Conservation (phyloP, 805 yeast genomes). For the Candida manassasensis region DNA sequence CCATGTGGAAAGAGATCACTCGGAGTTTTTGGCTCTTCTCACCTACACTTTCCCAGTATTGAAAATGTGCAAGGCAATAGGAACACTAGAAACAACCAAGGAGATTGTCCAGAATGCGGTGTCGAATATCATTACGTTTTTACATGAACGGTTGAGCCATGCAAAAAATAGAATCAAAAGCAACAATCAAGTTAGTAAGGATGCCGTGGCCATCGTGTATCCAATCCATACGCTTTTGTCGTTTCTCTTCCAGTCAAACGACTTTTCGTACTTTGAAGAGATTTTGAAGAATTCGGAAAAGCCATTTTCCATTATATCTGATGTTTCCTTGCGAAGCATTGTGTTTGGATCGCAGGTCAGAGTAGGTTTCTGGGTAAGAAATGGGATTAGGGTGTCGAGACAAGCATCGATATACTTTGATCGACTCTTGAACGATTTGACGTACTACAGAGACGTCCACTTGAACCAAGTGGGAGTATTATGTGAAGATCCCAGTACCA, state of each 20-base stretch:
- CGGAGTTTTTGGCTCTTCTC: slow-evolving; percentile 46
- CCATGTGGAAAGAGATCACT: slow-evolving; percentile 59
- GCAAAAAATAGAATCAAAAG: slow-evolving; percentile 27
- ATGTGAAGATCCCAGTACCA: slow-evolving; percentile 31
- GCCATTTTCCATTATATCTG: slow-evolving; percentile 47
- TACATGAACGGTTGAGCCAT: slow-evolving; percentile 20
- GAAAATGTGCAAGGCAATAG: slow-evolving; percentile 36
- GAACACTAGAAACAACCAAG: slow-evolving; percentile 12
- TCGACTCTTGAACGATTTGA: slow-evolving; percentile 35
- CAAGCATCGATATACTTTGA: slow-evolving; percentile 48
- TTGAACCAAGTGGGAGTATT: slow-evolving; percentile 42
- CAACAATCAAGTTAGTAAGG: slow-evolving; percentile 41
- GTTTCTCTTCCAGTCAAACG: slow-evolving; percentile 32
- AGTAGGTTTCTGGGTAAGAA: slow-evolving; percentile 69
- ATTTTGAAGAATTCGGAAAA: slow-evolving; percentile 11
- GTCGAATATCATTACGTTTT: slow-evolving; percentile 21
- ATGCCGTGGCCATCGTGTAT: slow-evolving; percentile 52
- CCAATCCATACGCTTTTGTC: slow-evolving; percentile 59
- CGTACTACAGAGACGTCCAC: slow-evolving; percentile 42
- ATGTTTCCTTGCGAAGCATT: slow-evolving; percentile 53
- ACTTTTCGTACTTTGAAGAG: slow-evolving; percentile 15
- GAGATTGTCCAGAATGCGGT: slow-evolving; percentile 26
- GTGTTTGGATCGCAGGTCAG: slow-evolving; percentile 60
- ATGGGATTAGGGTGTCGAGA: slow-evolving; percentile 52
- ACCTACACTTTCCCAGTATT: slow-evolving; percentile 43